A percentile compares a stretch with the other conserved stretches of the same genome.
These are phyloP conservation scores for Aspergillus pseudoviridinutans DNA, from an alignment of 2,329 filamentous ascomycete species.

Conservation along the genomic window DNA sequence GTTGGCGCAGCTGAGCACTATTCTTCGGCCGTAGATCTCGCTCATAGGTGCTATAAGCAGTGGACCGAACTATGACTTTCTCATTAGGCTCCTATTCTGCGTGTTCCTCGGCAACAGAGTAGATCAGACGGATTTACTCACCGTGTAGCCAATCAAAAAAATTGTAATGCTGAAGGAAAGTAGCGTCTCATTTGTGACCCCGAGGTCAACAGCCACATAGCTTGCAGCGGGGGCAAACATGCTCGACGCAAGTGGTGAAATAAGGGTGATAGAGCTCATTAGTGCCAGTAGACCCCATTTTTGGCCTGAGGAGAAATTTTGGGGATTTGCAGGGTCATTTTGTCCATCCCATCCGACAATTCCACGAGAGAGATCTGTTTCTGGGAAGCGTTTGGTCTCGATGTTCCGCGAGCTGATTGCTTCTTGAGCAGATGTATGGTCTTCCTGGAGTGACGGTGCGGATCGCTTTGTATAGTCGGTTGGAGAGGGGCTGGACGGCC, in stretches of 20 bases:
- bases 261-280: constrained; percentile 26
- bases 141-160: constrained; percentile 27
- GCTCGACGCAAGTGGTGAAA: constrained; percentile 31
- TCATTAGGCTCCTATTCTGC: background rate
- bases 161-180: constrained; percentile 30
- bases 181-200: constrained; percentile 19
- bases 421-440: background rate
- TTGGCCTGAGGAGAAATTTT: constrained; percentile 44
- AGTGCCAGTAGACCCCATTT: constrained; percentile 27
- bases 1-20: constrained; percentile 58
- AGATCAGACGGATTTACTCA: constrained; percentile 2
- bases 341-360: constrained; percentile 59
- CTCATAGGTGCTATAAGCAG: constrained; percentile 62
- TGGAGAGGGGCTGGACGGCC: background rate
- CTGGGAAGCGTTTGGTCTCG: constrained; percentile 28
- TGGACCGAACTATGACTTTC: constrained; percentile 46
- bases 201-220: constrained; percentile 20
- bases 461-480: background rate
- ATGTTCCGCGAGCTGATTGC: background rate
- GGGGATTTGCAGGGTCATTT: constrained; percentile 55
- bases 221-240: constrained; percentile 29
- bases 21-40: constrained; percentile 61
- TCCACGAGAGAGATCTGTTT: constrained; percentile 50
- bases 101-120: background rate
- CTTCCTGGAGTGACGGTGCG: background rate